Percentiles rank a stretch among this genome's conserved stretches.
These are phyloP conservation scores for Starmerella tilneyi DNA, from an alignment of 805 yeast species.

Conservation along the genomic window DNA sequence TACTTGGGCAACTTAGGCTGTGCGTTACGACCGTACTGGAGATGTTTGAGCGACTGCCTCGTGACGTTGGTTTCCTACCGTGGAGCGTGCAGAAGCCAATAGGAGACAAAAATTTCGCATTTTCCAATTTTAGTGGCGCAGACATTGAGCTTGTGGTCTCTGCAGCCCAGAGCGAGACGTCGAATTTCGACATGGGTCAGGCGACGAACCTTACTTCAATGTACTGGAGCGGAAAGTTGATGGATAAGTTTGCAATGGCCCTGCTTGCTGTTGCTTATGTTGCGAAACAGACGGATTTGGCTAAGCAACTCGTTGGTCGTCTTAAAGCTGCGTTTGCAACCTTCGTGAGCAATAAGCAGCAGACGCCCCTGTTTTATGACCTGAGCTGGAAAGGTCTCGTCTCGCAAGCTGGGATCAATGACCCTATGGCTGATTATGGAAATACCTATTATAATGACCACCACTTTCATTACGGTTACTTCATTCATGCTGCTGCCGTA, in stretches of 20 bases:
- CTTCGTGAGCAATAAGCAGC: slow-evolving; percentile 61
- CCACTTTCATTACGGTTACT: slow-evolving; percentile 80
- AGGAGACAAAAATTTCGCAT: slow-evolving; percentile 31
- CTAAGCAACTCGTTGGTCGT: slow-evolving; percentile 43
- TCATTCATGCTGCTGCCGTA: slow-evolving; percentile 71
- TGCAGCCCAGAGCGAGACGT: slow-evolving; percentile 43
- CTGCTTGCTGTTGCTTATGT: slow-evolving; percentile 61
- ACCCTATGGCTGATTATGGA: slow-evolving; percentile 57
- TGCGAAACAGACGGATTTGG: slow-evolving; percentile 45
- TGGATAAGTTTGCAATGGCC: slow-evolving; percentile 83
- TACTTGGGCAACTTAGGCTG: slow-evolving; percentile 36
- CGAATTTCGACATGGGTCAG: slow-evolving; percentile 41
- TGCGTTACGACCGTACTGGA: slow-evolving; percentile 30
- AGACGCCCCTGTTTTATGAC: slow-evolving; percentile 68
- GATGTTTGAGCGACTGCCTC: slow-evolving; percentile 36
- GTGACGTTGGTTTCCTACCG: slow-evolving; percentile 44
- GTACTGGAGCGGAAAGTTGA: slow-evolving; percentile 80
- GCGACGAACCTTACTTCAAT: slow-evolving; percentile 65
- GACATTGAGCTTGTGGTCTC: slow-evolving; percentile 35
- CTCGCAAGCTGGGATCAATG: slow-evolving; percentile 28
- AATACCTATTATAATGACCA: slow-evolving; percentile 74
- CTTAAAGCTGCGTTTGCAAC: slow-evolving; percentile 59
- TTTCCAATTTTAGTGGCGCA: slow-evolving; percentile 35
- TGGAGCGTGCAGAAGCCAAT: slow-evolving; percentile 37
- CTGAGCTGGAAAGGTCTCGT: slow-evolving; percentile 43